Evolutionary conservation across 495 filamentous ascomycete species (phyloP), one percentile per base, ranked within the genome.

Genomic region (Chaetomidium leptoderma): DNA sequence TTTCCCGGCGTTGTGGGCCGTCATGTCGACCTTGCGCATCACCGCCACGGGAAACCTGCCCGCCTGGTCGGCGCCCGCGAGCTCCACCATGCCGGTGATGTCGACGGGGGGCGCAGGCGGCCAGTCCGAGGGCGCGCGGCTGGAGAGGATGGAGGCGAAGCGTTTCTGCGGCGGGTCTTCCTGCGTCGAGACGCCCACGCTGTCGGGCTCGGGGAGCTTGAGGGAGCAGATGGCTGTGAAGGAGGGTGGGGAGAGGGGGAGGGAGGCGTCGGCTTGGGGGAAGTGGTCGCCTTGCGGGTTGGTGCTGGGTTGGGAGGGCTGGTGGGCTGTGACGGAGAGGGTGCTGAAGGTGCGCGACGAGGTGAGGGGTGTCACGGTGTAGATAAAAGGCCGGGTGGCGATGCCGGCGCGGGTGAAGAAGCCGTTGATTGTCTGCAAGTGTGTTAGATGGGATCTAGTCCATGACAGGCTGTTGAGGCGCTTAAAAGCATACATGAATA

Each of bases 161-260:
- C 76, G 68, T 26, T 49, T 30, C 55, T 78, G 75, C 3, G 64
- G 61, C 2, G 76, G 44, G 2, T 36, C 39, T 27, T 77, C 74
- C 53, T 76, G 73, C 5, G 56, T 63, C 3, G 63, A 67, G 27
- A 70, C 48, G 14, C 69, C 68, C 21, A 59, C 57, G 45, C 60
- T 70, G 53, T 70, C 57, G 3, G 62, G 54, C 32, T 65, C 67
- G 1, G 74, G 64, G 6, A 65, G 59, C 62, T 86, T 86, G 74
- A 90, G 87, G 21, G 84, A 87, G 59, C 76, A 75, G 4, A 86
- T 66, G 33, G 80, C 79, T 0, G 77, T 78, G 70, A 88, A 90
- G 66, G 78, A 82, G 30, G 83, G 78, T 16, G 72, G 72, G 30
- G 76, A 73, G 1, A 74, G 60, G 6, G 70, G 70, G 1, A 71